Evolutionary conservation across 371 early-diverging fungal genomes (phyloP), one percentile per base, ranked within the genome.

Genomic region (Conidiobolus coronatus): DNA sequence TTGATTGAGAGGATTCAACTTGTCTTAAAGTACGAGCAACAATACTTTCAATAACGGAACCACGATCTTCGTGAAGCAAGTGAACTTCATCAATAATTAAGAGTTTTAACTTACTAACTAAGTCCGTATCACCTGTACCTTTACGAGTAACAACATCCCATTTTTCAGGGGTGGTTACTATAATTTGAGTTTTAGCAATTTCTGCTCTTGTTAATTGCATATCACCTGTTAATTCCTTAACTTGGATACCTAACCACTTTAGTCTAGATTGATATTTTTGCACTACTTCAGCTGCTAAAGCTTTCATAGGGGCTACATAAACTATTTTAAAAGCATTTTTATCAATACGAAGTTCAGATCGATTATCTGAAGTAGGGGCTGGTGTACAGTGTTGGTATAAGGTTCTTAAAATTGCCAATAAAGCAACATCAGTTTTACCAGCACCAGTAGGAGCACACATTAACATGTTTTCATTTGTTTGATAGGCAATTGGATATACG

Each of bases 121-220:
- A 89, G 48, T 83, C 82, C 39, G 92, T 72, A 58, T 86, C 93
- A 18, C 89, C 90, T 5, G 83, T 81, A 7, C 85, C 85, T 60
- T 93, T 95, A 55, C 99, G 81, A 21, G 99, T 98, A 42, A 92
- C 79, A 22, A 98, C 80, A 64, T 99, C 99, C 93, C 98, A 98
- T 63, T 99, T 99, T 63, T 99, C 99, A 8, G 99, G 99, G 0
- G 99, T 99, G 2, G 97, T 96, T 20, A 99, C 83, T 53, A 99
- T 90, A 55, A 99, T 79, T 55, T 94, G 86, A 1, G 95, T 87
- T 41, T 86, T 86, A 13, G 84, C 70, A 41, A 98, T 82, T 59
- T 97, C 92, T 55, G 81, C 79, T 60, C 84, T 83, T 20, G 91
- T 89, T 50, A 96, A 60, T 56, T 96, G 92, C 3, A 87, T 79